Base-by-base conservation (phyloP, 306 rosid species). In the Malus sieversii region DNA sequence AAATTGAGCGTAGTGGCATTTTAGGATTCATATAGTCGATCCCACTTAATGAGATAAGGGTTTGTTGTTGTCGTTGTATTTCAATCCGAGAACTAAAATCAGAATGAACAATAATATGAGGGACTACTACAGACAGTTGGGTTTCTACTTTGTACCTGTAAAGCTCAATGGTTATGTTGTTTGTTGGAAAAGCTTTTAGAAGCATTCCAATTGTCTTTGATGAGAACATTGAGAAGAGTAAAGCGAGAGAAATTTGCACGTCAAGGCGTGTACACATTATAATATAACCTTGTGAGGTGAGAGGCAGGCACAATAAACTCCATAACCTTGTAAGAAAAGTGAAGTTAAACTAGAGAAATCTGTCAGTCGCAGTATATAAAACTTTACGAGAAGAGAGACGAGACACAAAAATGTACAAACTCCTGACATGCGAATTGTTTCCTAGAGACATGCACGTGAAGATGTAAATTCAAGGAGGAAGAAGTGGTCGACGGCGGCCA, bases 401-500 rank as follows among this genome's bases (percentile, higher is more conserved):
- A 15, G 55, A 16, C 6, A 48, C 8, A 51, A 16, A 51, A 15
- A 15, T 4, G 55, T 51, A 51, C 2, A 5, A 51, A 15, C 8
- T 51, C 55, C 8, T 51, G 20, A 51, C 55, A 51, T 15, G 20
- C 55, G 3, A 51, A 51, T 51, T 16, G 55, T 51, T 15, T 51
- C 8, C 27, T 42, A 16, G 4, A 16, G 77, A 73, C 33, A 19
- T 25, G 42, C 32, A 44, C 62, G 45, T 44, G 53, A 20, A 40
- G 10, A n/a, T 57, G 66, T 35, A 57, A 72, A 18, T 59, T 16
- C 9, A 27, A n/a, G 65, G 63, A 70, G 51, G 77, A 44, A 72
- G 57, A 63, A 14, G 66, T 61, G 10, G 38, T 5, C 40, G 40
- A 35, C 11, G 14, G 86, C 82, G 72, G 84, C 46, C 67, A 78